Percentiles rank a stretch among this genome's conserved stretches.
phyloP scores from a whole-genome alignment of 805 yeast species.

The Candida loeiensis region DNA sequence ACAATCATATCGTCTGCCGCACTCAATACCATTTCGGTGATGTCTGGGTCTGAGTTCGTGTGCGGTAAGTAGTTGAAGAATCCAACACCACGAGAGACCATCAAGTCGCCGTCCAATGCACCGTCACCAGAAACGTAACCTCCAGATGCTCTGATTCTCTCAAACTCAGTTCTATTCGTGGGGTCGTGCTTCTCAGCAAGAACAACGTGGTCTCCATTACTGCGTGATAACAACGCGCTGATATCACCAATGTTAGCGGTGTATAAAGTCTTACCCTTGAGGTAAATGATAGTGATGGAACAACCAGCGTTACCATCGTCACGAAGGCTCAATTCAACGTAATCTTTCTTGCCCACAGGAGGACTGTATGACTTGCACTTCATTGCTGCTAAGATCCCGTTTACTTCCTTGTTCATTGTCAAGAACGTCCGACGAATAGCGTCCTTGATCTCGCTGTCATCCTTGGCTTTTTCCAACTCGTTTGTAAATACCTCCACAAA shows the following conservation, averaged over 20 bases:
- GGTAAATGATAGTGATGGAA: slow-evolving; percentile 75
- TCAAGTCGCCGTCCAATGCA: slow-evolving; percentile 75
- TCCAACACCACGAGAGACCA: slow-evolving; percentile 89
- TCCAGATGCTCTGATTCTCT: slow-evolving; percentile 85
- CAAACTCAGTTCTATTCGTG: slow-evolving; percentile 70
- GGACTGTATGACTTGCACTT: slow-evolving; percentile 37
- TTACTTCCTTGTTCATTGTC: slow-evolving; percentile 76
- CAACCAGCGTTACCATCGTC: slow-evolving; percentile 79
- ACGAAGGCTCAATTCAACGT: slow-evolving; percentile 50
- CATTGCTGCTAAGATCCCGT: slow-evolving; percentile 50
- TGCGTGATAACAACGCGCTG: slow-evolving; percentile 71
- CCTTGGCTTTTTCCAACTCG: slow-evolving; percentile 51
- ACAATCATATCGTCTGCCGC: slow-evolving; percentile 80
- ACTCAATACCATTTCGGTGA: slow-evolving; percentile 55
- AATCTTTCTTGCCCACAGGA: slow-evolving; percentile 23
- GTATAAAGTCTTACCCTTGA: slow-evolving; percentile 65
- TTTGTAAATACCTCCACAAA: slow-evolving; percentile 65
- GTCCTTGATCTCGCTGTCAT: slow-evolving; percentile 53
- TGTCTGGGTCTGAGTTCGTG: slow-evolving; percentile 83
- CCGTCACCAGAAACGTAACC: slow-evolving; percentile 87
- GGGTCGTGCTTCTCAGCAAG: slow-evolving; percentile 84
- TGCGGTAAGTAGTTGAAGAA: slow-evolving; percentile 83
- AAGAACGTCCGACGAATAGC: slow-evolving; percentile 83
- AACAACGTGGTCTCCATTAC: slow-evolving; percentile 74
- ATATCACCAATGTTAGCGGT: slow-evolving; percentile 92